Percentiles rank a stretch among this genome's conserved stretches.
Conservation (phyloP, 331 rosid genomes). For the Spiraea crenata region DNA sequence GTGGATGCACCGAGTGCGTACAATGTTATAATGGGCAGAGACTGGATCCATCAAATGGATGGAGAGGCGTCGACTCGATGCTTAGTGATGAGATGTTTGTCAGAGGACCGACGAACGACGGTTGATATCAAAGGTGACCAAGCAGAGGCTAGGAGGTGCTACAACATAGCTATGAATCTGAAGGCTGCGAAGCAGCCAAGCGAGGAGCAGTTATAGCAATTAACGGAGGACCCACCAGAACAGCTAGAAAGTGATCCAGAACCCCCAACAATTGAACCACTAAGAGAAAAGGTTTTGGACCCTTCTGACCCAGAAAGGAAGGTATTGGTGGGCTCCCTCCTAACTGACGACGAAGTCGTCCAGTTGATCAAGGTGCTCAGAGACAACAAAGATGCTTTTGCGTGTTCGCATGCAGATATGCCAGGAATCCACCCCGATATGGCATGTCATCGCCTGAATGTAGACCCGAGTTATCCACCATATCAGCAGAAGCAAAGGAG, state of each 20-base stretch:
- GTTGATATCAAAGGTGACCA: too few species aligned
- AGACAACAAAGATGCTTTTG: too few species aligned
- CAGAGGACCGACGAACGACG: fast-evolving
- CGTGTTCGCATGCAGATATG: too few species aligned
- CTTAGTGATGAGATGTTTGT: neutral
- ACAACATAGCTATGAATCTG: neutral
- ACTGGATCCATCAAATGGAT: neutral
- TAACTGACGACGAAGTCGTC: too few species aligned
- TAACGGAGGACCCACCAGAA: too few species aligned
- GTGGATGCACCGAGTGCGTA: neutral
- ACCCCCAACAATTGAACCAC: neutral
- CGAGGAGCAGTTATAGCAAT: too few species aligned
- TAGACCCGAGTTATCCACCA: fast-evolving
- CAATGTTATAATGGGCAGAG: neutral
- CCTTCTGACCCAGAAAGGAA: too few species aligned
- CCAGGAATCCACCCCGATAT: too few species aligned
- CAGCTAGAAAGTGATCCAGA: too few species aligned
- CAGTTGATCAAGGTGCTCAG: too few species aligned
- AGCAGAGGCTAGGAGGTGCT: too few species aligned
- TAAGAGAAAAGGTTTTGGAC: neutral
- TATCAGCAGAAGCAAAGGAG: neutral
- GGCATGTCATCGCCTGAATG: neutral
- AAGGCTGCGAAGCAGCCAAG: fast-evolving
- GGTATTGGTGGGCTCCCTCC: too few species aligned
- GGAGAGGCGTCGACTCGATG: neutral